phyloP scores from a whole-genome alignment of 441 rosid species.

The Brassica balearica region DNA sequence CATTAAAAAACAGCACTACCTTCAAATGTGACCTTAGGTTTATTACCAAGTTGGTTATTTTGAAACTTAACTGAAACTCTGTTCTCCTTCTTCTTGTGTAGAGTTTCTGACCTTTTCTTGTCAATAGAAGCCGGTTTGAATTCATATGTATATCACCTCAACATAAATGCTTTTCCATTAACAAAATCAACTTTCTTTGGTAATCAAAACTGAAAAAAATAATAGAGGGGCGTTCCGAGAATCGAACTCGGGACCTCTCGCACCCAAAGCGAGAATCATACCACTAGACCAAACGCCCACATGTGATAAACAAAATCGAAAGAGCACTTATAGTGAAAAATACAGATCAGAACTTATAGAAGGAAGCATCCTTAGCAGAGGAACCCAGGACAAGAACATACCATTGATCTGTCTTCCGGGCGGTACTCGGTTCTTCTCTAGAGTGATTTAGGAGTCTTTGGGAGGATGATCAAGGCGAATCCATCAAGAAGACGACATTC shows the following conservation, averaged over 20 bases:
- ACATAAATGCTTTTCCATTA: background rate
- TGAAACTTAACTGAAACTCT: slow-evolving; percentile 86
- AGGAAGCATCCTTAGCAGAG: slow-evolving; percentile 65
- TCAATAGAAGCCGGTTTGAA: slow-evolving; percentile 94
- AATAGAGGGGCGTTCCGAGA: slow-evolving; percentile 63
- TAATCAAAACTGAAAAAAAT: background rate
- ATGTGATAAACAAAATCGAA: background rate
- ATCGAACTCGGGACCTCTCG: slow-evolving; percentile 97
- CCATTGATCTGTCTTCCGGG: slow-evolving; percentile 87
- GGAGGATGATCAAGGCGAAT: slow-evolving; percentile 18
- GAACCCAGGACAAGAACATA: slow-evolving; percentile 71
- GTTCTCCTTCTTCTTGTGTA: slow-evolving; percentile 76
- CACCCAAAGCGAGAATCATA: slow-evolving; percentile 98
- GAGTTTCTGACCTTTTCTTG: slow-evolving; percentile 64
- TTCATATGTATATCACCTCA: slow-evolving; percentile 56
- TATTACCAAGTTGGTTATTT: slow-evolving; percentile 71
- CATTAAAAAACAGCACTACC: too few species aligned
- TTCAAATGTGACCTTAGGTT: too few species aligned
- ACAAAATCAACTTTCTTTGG: background rate
- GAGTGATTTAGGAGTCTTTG: slow-evolving; percentile 58
- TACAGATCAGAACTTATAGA: slow-evolving; percentile 74
- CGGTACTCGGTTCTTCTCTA: slow-evolving; percentile 48
- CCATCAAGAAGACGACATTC: slow-evolving; percentile 16
- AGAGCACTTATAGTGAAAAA: slow-evolving; percentile 63
- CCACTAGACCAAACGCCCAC: slow-evolving; percentile 76